Evolutionary conservation across 257 asterid species (phyloP).

Genomic region (Solanum bukasovii): DNA sequence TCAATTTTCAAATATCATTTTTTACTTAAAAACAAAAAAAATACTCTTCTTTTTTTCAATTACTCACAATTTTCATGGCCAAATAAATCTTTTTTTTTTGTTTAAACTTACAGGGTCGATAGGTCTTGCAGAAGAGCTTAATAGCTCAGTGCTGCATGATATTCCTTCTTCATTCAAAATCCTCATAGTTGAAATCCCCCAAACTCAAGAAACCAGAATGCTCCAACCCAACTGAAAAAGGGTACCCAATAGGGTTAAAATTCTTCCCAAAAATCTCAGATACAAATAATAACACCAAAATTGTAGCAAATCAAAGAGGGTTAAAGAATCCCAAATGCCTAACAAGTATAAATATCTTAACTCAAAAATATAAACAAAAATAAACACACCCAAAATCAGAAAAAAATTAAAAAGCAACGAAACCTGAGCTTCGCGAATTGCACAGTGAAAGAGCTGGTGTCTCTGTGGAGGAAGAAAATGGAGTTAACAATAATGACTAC

Average conservation of each 20-base stretch:
- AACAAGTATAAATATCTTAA: background rate
- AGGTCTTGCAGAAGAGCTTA: background rate
- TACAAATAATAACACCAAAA: background rate
- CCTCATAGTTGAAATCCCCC: conserved; percentile 34
- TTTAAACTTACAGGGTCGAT: background rate
- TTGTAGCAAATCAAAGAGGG: background rate
- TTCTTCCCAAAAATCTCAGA: background rate
- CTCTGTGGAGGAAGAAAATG: background rate
- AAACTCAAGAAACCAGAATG: background rate
- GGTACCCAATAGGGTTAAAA: background rate
- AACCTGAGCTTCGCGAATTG: background rate
- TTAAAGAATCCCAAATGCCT: background rate
- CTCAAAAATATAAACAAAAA: background rate
- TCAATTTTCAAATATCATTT: background rate
- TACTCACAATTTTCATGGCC: background rate
- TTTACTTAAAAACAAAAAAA: background rate
- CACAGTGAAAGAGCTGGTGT: background rate
- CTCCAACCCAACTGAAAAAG: background rate
- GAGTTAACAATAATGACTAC: background rate
- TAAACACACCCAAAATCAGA: background rate
- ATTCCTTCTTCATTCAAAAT: conserved; percentile 34
- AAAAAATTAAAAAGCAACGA: background rate
- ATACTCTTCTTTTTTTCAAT: background rate
- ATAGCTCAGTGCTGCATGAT: conserved; percentile 47
- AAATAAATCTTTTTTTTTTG: background rate